Base-by-base conservation (phyloP, 176 grass and related monocot species). In the Tillandsia fasciculata region DNA sequence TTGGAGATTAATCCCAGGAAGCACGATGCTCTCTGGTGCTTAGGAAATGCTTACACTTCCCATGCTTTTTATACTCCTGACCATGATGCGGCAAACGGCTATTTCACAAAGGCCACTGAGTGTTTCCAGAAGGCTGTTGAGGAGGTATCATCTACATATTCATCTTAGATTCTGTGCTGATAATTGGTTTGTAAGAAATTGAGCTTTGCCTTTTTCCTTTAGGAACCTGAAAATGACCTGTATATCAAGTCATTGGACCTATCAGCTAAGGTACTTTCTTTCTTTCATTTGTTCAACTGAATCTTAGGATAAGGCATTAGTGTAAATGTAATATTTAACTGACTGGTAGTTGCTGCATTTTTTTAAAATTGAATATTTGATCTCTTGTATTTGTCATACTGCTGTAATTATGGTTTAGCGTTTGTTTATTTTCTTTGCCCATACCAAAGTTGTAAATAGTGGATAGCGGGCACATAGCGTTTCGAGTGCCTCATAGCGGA, bases 191-290 rank as follows among this genome's bases (percentile, higher is more conserved):
- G 33, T 42, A 7, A 42, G 51, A 66, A 17, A 28, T 70, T 56
- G 49, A 66, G 20, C 17, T 71, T 71, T 13, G 20, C 63, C 26
- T 78, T 76, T 27, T 85, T 74, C 51, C 75, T 42, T 54, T 70
- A 85, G 83, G 83, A 85, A 70, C 77, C 83, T 80, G 56, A 53
- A 80, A 85, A 85, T 68, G 77, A 80, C 14, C 72, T 85, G 22
- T 80, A 85, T 23, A 79, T 28, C 22, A 85, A 72, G 79, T 72
- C 77, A 24, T 26, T 85, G 22, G 77, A 72, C 69, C 69, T 80
- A 57, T 74, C 77, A 68, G 42, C 72, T 6, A 80, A 85, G 72
- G 83, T 77, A 85, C 64, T 42, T 70, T 28, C 14, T 49, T 63
- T 63, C 26, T 3, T 64, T 78, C 12, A 47, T 64, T 15, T 20